Evolutionary conservation across 2,329 filamentous ascomycete species (phyloP).

Genomic region (Aspergillus novofumigatus): DNA sequence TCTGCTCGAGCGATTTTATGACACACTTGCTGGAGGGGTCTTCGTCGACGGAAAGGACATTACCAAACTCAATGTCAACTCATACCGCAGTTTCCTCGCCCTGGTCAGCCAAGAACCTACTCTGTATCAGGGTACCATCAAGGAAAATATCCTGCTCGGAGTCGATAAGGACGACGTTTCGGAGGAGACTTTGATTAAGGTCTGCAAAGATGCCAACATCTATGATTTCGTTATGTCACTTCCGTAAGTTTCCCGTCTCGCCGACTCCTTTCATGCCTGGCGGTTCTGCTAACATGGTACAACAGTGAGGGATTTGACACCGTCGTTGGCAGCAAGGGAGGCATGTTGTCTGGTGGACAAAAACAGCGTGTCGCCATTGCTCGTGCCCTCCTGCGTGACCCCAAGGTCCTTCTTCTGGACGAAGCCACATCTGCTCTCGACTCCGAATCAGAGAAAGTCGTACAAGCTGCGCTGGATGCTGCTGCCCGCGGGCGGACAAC

Average conservation of each 20-base stretch:
- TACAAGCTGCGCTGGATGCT: slow-evolving; percentile 70
- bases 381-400: slow-evolving; percentile 82
- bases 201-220: slow-evolving; percentile 86
- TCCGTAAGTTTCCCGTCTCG: slow-evolving; percentile 47
- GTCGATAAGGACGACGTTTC: slow-evolving; percentile 61
- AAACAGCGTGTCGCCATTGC: slow-evolving; percentile 95
- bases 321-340: slow-evolving; percentile 79
- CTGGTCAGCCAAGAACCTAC: slow-evolving; percentile 94
- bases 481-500: slow-evolving; percentile 83
- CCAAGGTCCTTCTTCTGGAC: slow-evolving; percentile 78
- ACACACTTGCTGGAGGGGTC: slow-evolving; percentile 74
- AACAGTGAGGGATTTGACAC: slow-evolving; percentile 73
- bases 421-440: slow-evolving; percentile 62
- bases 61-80: slow-evolving; percentile 72
- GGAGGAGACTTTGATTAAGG: slow-evolving; percentile 69
- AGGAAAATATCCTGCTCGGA: slow-evolving; percentile 84
- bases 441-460: slow-evolving; percentile 48
- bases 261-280: not conserved
- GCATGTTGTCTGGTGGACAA: slow-evolving; percentile 82
- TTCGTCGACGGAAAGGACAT: slow-evolving; percentile 82
- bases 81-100: slow-evolving; percentile 78
- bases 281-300: slow-evolving; percentile 17
- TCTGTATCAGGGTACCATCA: slow-evolving; percentile 86
- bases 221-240: slow-evolving; percentile 86
- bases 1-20: slow-evolving; percentile 90